These are phyloP conservation scores for Colletotrichum tamarilloi DNA, from an alignment of 2,329 filamentous ascomycete genomes.

Conservation along the genomic window DNA sequence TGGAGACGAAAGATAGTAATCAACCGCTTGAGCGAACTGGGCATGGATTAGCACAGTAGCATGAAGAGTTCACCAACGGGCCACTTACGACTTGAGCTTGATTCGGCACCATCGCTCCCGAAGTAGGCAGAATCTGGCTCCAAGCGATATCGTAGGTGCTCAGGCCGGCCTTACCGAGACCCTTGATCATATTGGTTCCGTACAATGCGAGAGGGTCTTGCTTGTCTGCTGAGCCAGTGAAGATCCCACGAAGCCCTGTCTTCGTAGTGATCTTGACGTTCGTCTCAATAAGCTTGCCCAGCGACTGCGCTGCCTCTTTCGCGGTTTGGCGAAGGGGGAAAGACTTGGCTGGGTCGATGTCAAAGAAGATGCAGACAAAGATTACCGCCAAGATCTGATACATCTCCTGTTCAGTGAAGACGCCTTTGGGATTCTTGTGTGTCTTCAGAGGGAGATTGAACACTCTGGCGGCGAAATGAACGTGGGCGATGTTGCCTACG, in stretches of 20 bases:
- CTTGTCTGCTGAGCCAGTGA: conserved; percentile 61
- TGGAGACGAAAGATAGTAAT: conserved; percentile 74
- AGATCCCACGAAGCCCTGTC: conserved; percentile 60
- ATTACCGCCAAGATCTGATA: conserved; percentile 74
- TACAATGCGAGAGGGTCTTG: conserved; percentile 70
- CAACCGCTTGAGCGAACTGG: conserved; percentile 77
- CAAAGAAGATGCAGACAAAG: conserved; percentile 73
- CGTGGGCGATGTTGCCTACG: conserved; percentile 74
- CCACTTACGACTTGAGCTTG: conserved; percentile 72
- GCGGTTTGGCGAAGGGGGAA: conserved; percentile 72
- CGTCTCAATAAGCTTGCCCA: conserved; percentile 71
- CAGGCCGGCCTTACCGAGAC: conserved; percentile 71
- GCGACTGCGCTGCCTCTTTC: conserved; percentile 65
- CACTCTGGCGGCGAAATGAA: conserved; percentile 70
- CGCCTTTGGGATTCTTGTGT: conserved; percentile 66
- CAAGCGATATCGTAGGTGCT: conserved; percentile 75
- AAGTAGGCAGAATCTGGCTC: conserved; percentile 76
- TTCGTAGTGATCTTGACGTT: conserved; percentile 70
- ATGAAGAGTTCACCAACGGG: too few species aligned
- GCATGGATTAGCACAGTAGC: conserved; percentile 35
- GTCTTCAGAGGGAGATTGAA: conserved; percentile 78
- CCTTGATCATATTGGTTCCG: conserved; percentile 73
- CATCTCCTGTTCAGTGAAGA: conserved; percentile 65
- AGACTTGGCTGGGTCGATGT: conserved; percentile 73
- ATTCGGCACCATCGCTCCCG: conserved; percentile 74